Percentiles rank a stretch among this genome's conserved stretches.
Conservation (phyloP, 2,329 filamentous ascomycete species). For the Beauveria rudraprayagi region DNA sequence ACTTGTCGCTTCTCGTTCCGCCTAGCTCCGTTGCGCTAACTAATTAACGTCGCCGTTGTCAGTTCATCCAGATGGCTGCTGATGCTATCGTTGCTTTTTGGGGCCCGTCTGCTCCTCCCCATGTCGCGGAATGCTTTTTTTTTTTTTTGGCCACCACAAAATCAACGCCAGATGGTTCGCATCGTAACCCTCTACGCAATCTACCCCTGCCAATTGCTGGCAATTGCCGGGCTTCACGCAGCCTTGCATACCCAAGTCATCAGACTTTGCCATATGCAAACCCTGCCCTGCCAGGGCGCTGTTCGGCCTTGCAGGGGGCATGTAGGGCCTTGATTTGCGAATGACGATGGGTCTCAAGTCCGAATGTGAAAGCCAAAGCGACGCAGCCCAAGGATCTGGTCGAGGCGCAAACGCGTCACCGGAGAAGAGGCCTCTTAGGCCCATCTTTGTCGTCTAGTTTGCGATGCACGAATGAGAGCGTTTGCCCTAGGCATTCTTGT, state of each 20-base stretch:
- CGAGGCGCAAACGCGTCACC: background rate
- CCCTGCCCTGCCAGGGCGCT: background rate
- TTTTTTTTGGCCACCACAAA: background rate
- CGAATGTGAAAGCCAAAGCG: background rate
- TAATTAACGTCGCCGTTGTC: background rate
- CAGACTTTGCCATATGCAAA: background rate
- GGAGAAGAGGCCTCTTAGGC: background rate
- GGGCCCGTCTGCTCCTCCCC: background rate
- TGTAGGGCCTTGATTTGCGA: too few relatives aligned
- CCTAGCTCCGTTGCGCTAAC: background rate
- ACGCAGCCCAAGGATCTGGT: background rate
- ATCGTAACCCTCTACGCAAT: background rate
- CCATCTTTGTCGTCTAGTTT: background rate
- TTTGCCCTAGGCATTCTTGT: background rate
- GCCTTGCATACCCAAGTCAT: background rate
- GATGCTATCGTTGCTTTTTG: too few relatives aligned
- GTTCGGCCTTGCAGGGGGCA: background rate
- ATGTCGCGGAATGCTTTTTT: background rate
- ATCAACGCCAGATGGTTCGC: background rate
- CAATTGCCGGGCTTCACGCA: background rate
- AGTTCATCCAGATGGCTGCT: too few relatives aligned
- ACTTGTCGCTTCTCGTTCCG: background rate
- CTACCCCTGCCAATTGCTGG: background rate
- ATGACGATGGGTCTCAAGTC: background rate
- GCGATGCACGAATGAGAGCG: background rate